Evolutionary conservation across 2,329 filamentous ascomycete species (phyloP).

Genomic region (Fusarium sublunatum): DNA sequence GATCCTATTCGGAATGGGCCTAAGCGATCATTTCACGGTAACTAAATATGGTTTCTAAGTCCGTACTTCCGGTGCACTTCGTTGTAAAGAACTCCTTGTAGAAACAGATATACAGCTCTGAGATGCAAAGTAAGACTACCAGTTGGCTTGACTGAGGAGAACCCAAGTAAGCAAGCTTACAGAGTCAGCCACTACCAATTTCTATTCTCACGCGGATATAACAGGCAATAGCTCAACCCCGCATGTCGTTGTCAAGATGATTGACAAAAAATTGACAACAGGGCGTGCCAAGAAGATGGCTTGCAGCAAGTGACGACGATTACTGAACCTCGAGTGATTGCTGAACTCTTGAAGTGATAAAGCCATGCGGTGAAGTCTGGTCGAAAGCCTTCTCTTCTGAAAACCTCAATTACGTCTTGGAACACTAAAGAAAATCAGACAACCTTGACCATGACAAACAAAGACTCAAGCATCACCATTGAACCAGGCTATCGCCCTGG

Average conservation of each 20-base stretch:
- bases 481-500: constrained; percentile 32
- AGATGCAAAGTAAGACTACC: too few relatives aligned
- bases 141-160: too few relatives aligned
- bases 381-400: neutral
- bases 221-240: neutral
- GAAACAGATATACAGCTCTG: too few relatives aligned
- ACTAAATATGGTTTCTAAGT: too few relatives aligned
- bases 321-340: neutral
- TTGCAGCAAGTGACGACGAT: neutral
- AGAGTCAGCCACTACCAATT: neutral
- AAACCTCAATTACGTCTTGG: neutral
- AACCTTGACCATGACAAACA: neutral
- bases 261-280: neutral
- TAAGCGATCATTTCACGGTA: too few relatives aligned
- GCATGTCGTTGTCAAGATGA: neutral
- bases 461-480: neutral
- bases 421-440: neutral
- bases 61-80: too few relatives aligned
- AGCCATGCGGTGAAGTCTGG: too few relatives aligned
- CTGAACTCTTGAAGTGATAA: neutral
- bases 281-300: neutral
- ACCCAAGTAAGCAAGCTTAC: too few relatives aligned
- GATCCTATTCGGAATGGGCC: too few relatives aligned
- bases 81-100: too few relatives aligned
- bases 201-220: neutral